Conservation (phyloP, 2,329 filamentous ascomycete species). For the Colletotrichum horii region DNA sequence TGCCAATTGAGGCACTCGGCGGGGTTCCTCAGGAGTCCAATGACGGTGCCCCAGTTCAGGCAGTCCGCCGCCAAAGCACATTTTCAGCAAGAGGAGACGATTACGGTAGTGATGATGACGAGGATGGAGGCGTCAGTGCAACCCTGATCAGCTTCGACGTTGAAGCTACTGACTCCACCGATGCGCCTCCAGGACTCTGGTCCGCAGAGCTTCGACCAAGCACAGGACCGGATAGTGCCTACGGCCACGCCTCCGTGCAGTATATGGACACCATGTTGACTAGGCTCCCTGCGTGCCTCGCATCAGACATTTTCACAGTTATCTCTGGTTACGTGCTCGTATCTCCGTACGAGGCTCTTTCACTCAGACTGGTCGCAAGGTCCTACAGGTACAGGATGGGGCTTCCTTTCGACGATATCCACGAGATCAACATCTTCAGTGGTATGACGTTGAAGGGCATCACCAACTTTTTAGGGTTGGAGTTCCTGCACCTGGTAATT, state of each 20-base stretch:
- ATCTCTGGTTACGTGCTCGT: conserved; percentile 46
- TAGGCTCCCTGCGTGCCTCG: conserved; percentile 52
- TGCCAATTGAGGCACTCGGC: background rate
- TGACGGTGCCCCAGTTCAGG: conserved; percentile 32
- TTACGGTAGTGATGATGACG: conserved; percentile 62
- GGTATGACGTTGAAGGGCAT: conserved; percentile 43
- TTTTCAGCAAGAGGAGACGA: conserved; percentile 56
- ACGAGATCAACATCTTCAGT: conserved; percentile 37
- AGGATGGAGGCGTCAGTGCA: conserved; percentile 58
- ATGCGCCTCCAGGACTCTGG: conserved; percentile 59
- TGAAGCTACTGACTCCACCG: conserved; percentile 59
- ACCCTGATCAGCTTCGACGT: conserved; percentile 68
- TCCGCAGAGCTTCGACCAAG: conserved; percentile 64
- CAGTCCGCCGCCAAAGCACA: conserved; percentile 48
- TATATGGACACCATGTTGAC: conserved; percentile 57
- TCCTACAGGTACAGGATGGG: conserved; percentile 44
- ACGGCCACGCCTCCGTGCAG: conserved; percentile 29
- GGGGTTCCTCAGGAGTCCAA: background rate
- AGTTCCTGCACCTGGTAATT: conserved; percentile 50
- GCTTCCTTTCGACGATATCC: conserved; percentile 43
- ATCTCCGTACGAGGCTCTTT: conserved; percentile 52
- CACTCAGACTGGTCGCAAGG: conserved; percentile 50
- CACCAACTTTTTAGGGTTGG: conserved; percentile 50
- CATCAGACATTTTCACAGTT: conserved; percentile 51
- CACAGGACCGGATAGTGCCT: conserved; percentile 33